Evolutionary conservation across 768 basidiomycete genomes (phyloP).

Genomic region (Trichaptum fuscoviolaceum): DNA sequence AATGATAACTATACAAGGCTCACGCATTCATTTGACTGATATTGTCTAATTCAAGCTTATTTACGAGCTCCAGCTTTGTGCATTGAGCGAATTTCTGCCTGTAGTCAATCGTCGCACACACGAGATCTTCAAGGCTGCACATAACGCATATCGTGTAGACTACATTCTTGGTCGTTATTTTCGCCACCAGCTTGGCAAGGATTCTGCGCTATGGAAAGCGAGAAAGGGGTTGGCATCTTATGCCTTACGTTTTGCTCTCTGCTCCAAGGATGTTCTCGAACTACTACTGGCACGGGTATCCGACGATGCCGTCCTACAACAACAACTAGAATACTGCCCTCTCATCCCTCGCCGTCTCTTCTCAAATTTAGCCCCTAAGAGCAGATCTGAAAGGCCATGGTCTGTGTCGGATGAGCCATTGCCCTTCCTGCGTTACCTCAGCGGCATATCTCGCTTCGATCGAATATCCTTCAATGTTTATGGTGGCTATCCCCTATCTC

Average conservation of each 20-base stretch:
- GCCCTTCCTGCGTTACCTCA: conserved; percentile 59
- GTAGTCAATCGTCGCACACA: conserved; percentile 48
- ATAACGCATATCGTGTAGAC: conserved; percentile 54
- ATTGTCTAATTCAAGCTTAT: conserved; percentile 49
- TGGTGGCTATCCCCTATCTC: conserved; percentile 77
- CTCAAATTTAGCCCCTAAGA: conserved; percentile 37
- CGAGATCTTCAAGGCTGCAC: conserved; percentile 48
- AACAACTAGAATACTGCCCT: conserved; percentile 17
- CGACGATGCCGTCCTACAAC: conserved; percentile 11
- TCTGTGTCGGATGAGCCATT: conserved; percentile 49
- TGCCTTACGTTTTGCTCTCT: conserved; percentile 29
- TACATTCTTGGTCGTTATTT: conserved; percentile 43
- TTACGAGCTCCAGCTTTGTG: conserved; percentile 69
- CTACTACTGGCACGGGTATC: conserved; percentile 34
- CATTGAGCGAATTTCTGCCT: conserved; percentile 62
- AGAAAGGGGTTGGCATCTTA: neutral
- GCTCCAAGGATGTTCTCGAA: conserved; percentile 36
- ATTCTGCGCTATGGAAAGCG: neutral
- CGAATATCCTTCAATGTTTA: conserved; percentile 56
- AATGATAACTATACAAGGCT: conserved; percentile 3
- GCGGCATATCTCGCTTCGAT: conserved; percentile 32
- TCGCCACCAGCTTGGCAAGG: neutral
- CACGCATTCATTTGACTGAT: neutral
- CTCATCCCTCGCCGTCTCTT: conserved; percentile 69
- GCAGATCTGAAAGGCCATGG: conserved; percentile 28